Conservation (phyloP, 108 stramenopile genomes). For the Epithemia pelagica region DNA sequence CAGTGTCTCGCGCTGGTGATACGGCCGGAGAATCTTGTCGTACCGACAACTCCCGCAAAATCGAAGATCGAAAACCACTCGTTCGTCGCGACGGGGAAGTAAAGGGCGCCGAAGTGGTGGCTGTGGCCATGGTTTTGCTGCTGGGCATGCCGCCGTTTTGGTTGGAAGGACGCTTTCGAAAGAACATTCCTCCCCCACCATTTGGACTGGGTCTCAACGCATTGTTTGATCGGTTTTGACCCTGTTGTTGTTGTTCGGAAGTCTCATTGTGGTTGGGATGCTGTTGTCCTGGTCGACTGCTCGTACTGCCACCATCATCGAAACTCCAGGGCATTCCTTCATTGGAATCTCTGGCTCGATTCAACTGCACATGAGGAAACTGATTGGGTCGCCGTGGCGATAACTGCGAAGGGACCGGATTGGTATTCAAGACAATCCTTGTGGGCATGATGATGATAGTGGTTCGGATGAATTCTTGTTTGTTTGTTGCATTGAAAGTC, state of each 20-base stretch:
- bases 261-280: too few relatives aligned
- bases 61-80: conserved; percentile 5
- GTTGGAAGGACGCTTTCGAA: background rate
- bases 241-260: background rate
- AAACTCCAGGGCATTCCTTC: background rate
- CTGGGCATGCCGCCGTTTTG: background rate
- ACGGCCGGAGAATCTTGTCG: background rate
- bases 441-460: too few relatives aligned
- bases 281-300: background rate
- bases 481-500: too few relatives aligned
- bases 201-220: background rate
- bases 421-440: background rate
- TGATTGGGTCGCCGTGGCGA: background rate
- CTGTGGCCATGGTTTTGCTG: background rate
- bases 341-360: background rate
- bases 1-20: background rate
- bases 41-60: conserved; percentile 6
- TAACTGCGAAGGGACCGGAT: background rate
- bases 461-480: too few relatives aligned
- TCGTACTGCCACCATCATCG: background rate
- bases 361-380: background rate
- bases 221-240: background rate
- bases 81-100: background rate
- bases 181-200: background rate
- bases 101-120: background rate